Conservation (phyloP, 805 yeast genomes). For the Candida methanosorbosa region DNA sequence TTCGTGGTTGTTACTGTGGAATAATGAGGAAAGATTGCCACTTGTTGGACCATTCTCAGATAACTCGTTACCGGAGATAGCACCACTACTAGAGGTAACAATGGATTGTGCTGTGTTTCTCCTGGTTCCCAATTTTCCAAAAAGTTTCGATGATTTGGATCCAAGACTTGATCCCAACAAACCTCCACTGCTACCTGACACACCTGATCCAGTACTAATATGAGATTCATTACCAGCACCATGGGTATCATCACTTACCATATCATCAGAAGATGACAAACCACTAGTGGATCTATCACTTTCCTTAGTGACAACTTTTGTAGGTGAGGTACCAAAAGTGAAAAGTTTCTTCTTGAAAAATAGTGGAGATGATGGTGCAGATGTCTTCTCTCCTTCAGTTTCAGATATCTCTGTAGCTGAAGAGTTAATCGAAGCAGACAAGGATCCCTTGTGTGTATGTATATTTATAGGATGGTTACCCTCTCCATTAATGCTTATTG, state of each 20-base stretch:
- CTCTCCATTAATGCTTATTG: too few relatives aligned
- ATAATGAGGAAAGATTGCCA: too few relatives aligned
- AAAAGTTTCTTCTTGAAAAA: slow-evolving; percentile 28
- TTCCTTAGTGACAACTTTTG: slow-evolving; percentile 16
- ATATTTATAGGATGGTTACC: too few relatives aligned
- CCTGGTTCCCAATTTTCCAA: slow-evolving; percentile 19
- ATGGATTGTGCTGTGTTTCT: too few relatives aligned
- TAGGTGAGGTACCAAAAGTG: slow-evolving; percentile 28
- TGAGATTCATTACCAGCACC: slow-evolving; percentile 1
- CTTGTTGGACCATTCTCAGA: too few relatives aligned
- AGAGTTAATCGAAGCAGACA: slow-evolving; percentile 7
- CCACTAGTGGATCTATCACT: slow-evolving; percentile 14
- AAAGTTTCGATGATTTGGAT: slow-evolving; percentile 23
- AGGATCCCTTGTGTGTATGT: background rate
- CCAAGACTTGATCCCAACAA: slow-evolving; percentile 15
- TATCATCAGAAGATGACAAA: slow-evolving; percentile 7
- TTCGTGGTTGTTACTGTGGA: too few relatives aligned
- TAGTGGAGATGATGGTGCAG: slow-evolving; percentile 20
- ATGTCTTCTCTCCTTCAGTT: background rate
- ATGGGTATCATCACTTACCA: slow-evolving; percentile 5
- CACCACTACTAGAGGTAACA: too few relatives aligned
- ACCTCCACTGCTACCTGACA: slow-evolving; percentile 5
- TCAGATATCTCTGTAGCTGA: slow-evolving; percentile 13
- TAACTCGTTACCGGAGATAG: too few relatives aligned
- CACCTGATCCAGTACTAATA: background rate